Evolutionary conservation across 345 rosid species (phyloP).

Genomic region (Lepidium sativum): DNA sequence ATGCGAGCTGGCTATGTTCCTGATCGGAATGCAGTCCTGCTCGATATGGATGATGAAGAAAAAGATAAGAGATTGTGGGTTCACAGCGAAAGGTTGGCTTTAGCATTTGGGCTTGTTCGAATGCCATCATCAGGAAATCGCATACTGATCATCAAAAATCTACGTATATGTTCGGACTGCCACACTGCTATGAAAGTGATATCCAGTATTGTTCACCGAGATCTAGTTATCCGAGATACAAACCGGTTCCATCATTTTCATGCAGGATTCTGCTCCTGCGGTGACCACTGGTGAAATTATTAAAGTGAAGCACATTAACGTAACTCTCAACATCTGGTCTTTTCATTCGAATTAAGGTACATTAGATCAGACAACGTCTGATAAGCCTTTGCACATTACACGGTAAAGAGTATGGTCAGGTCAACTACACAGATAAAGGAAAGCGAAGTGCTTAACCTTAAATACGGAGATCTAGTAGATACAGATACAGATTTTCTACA

Average conservation of each 20-base stretch:
- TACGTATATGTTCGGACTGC: conserved; percentile 70
- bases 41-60: conserved; percentile 46
- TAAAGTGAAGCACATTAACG: background rate
- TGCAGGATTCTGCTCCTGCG: conserved; percentile 64
- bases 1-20: conserved; percentile 58
- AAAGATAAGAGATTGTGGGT: conserved; percentile 64
- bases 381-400: conserved; percentile 6
- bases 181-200: conserved; percentile 64
- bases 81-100: conserved; percentile 84
- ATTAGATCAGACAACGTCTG: background rate
- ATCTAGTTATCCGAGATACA: conserved; percentile 71
- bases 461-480: conserved; percentile 2
- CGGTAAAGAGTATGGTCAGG: background rate
- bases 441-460: conserved; percentile 24
- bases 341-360: background rate
- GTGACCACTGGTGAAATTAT: conserved; percentile 65
- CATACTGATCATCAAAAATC: conserved; percentile 69
- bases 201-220: conserved; percentile 52
- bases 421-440: conserved; percentile 28
- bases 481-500: conserved; percentile 17
- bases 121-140: conserved; percentile 35
- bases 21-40: conserved; percentile 42
- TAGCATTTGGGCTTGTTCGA: conserved; percentile 59
- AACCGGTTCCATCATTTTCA: conserved; percentile 79
- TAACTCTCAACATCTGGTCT: conserved; percentile 6